phyloP scores from a whole-genome alignment of 2,329 filamentous ascomycete species.

The Cladosporium sp. region DNA sequence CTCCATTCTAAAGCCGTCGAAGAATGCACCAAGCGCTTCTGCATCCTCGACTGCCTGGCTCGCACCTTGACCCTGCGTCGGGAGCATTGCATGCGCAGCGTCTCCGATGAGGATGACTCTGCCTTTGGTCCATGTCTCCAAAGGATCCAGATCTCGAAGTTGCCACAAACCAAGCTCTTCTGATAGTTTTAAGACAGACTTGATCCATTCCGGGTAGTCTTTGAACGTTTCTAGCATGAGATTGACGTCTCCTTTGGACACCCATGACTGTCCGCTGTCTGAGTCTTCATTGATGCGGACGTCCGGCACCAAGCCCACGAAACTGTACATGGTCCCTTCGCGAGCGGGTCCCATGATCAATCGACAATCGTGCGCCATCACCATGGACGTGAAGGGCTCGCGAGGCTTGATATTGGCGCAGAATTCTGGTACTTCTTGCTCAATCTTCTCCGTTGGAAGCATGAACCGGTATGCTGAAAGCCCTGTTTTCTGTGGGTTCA shows the following conservation, averaged over 20 bases:
- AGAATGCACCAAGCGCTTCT: slow-evolving; percentile 31
- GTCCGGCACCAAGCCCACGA: slow-evolving; percentile 43
- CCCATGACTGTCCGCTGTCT: slow-evolving; percentile 37
- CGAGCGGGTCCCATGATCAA: slow-evolving; percentile 45
- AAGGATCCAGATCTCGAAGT: slow-evolving; percentile 41
- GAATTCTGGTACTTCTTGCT: slow-evolving; percentile 18
- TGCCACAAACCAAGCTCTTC: slow-evolving; percentile 42
- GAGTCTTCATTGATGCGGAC: slow-evolving; percentile 37
- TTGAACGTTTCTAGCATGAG: slow-evolving; percentile 39
- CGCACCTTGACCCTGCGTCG: slow-evolving; percentile 42
- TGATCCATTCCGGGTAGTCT: slow-evolving; percentile 41
- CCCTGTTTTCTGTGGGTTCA: slow-evolving; percentile 32
- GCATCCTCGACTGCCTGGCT: slow-evolving; percentile 42
- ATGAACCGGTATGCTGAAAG: slow-evolving; percentile 39
- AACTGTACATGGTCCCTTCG: slow-evolving; percentile 38
- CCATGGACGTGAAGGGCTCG: slow-evolving; percentile 43
- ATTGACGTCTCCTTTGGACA: slow-evolving; percentile 33
- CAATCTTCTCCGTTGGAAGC: slow-evolving; percentile 22
- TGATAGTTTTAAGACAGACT: slow-evolving; percentile 29
- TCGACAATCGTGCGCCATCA: slow-evolving; percentile 38
- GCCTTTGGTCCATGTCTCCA: slow-evolving; percentile 34
- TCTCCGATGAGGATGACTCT: slow-evolving; percentile 34
- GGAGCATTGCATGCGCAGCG: slow-evolving; percentile 38
- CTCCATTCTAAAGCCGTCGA: slow-evolving; percentile 18
- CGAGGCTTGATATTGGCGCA: slow-evolving; percentile 30